Evolutionary conservation across 2,329 filamentous ascomycete genomes (phyloP), one percentile per base, ranked within the genome.

Genomic region (Fusarium falciforme): DNA sequence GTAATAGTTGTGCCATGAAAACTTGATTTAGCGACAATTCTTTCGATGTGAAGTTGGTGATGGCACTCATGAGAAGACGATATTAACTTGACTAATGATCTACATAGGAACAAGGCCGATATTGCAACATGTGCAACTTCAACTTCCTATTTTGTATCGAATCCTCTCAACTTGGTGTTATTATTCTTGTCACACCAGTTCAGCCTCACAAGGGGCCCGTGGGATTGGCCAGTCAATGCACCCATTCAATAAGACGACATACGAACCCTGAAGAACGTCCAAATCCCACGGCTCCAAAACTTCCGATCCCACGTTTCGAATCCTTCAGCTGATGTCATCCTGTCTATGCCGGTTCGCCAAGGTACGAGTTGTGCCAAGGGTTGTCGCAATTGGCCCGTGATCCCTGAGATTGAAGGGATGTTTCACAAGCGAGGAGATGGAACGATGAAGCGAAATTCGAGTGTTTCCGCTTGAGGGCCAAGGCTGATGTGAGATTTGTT

Each of bases 1-100:
- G 31, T 61, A 72, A 64, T 49, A 59, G 47, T 42, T 59, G 63
- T 71, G 72, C 70, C 61, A 70, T 62, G 68, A 70, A 63, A 55
- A 64, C 31, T 61, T 29, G 22, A 11, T 36, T 40, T 60, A 29
- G 47, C 47, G 47, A 14, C 10, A 52, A n/a, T 16, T n/a, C 10
- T 29, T 29, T n/a, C 6, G 25, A n/a, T 29, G 25, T 49, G 44
- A 49, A 29, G 47, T 29, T 11, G 16, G 47, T 52, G 47, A 52
- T 29, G 25, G n/a, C 6, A 27, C 17, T 25, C 9, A 52, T 10
- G 14, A 35, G 10, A 12, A 35, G 29, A 29, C 17, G 44, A 16
- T 2, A 16, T 17, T 49, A 4, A 29, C 25, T n/a, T 12, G 17
- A 31, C 47, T 52, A 52, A 52, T 52, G 47, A 29, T 52, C 16